Base-by-base conservation (phyloP, 2,329 filamentous ascomycete genomes). In the Leptographium flavum region DNA sequence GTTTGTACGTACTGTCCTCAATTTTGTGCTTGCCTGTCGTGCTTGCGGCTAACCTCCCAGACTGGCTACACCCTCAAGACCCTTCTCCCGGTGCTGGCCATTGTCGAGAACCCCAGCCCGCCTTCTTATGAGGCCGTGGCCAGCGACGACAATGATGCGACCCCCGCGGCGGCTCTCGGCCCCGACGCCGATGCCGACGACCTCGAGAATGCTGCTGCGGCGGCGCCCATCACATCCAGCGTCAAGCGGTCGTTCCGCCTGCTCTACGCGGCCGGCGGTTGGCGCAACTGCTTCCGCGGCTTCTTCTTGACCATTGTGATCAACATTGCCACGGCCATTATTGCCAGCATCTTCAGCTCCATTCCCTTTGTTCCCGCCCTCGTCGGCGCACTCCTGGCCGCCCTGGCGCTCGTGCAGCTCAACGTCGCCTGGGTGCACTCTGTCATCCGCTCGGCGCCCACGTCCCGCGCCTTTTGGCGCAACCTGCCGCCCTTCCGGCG, bases 351-450 rank as follows among this genome's bases (percentile, higher is more conserved):
- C 51, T 56, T 82, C 54, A 51, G 62, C 17, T 55, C 57, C 30
- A 52, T 66, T 39, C 53, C 68, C 28, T 53, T 63, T 46, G 56
- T 63, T 11, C 52, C 47, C 32, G n/a, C 56, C 36, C 50, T 64
- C 33, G 62, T 70, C 47, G 60, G 66, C 46, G 57, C 66, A 42
- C 52, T 79, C 45, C 47, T 82, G 36, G 68, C 76, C 23, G 69
- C 74, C 43, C 60, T 90, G 21, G 60, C 73, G 19, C 67, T 84
- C 28, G 74, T 81, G 32, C 82, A 82, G 56, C 61, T 90, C 48
- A 74, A 77, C 59, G 74, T 88, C 53, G 73, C 77, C 44, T 94
- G 87, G 87, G 84, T 87, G 4, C 87, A 94, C 61, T 80, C 84
- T 55, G 76, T 94, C 58, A 87, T 95, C 57, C 43, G 50, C 28